Conservation (phyloP, 2,329 filamentous ascomycete species). For the Tolypocladium endophyticum region DNA sequence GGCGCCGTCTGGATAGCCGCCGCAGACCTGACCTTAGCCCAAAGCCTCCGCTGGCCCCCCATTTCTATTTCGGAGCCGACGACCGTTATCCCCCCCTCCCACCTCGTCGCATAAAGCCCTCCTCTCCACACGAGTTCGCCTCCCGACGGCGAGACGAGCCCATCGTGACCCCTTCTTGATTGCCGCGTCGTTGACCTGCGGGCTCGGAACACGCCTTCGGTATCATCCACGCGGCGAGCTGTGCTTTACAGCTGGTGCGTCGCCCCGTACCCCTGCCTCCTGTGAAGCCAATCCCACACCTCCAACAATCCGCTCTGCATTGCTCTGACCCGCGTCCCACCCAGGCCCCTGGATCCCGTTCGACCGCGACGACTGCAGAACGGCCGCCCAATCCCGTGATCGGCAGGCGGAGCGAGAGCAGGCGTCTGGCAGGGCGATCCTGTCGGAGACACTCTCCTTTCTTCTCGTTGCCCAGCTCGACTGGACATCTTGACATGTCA, state of each 20-base stretch:
- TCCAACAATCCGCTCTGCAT: neutral
- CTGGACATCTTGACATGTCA: constrained; percentile 32
- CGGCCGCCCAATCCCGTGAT: neutral
- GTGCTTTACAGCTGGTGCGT: constrained; percentile 1
- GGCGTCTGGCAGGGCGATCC: neutral
- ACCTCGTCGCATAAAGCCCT: neutral
- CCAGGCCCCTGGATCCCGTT: neutral
- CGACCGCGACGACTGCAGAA: neutral
- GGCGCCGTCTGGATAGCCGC: neutral
- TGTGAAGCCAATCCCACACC: neutral
- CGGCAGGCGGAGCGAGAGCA: neutral
- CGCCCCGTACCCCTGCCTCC: neutral
- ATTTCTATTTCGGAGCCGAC: neutral
- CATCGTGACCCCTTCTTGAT: neutral
- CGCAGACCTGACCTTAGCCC: neutral
- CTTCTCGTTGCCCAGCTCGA: constrained; percentile 6
- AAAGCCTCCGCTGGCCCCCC: neutral
- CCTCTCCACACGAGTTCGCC: neutral
- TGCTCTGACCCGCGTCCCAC: neutral
- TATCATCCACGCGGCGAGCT: neutral
- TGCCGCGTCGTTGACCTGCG: neutral
- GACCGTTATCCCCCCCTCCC: neutral
- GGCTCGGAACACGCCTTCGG: neutral
- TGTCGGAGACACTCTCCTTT: neutral
- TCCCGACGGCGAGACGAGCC: neutral